Evolutionary conservation across 371 early-diverging fungal species (phyloP), one percentile per base, ranked within the genome.

Genomic region (Mucor circinelloides): DNA sequence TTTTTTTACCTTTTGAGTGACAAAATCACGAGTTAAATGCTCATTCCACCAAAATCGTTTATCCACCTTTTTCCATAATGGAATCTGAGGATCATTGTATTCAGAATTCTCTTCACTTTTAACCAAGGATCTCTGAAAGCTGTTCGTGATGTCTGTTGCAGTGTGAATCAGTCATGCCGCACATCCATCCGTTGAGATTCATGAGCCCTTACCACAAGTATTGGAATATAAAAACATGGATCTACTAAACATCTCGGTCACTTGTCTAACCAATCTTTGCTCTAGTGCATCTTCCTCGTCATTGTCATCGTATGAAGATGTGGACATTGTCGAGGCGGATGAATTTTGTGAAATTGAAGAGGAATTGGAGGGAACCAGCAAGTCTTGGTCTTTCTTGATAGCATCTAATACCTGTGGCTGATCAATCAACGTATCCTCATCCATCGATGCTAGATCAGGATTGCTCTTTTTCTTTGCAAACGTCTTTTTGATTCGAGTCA

Each of bases 41-140:
- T 91, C 89, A 73, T 90, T 90, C 89, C 89, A 90, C 88, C 88
- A 90, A 70, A 89, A 90, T 5, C 84, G 70, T 9, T 63, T 67
- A 61, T 88, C 85, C 0, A 80, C 76, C 73, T 78, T 62, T 59
- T 66, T 67, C 44, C 67, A 62, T 12, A 74, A 52, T 12, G 76
- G 71, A 19, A 54, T 30, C 9, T 58, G 21, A n/a, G 55, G 40
- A 15, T 66, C 62, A 25, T 67, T 60, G 42, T 60, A 72, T 27
- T 62, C 55, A 52, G 70, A 36, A n/a, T 72, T 71, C 6, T 69
- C 44, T 61, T 60, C 9, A 17, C 61, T 64, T 38, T 73, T 73
- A 12, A 80, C 73, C 55, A 65, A 59, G 2, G 76, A 58, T n/a
- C 73, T 72, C 44, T 81, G 80, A 17, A 78, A 79, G 21, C 71